Conservation (phyloP, 169 alveolate genomes). For the Amoebophrya sp. region DNA sequence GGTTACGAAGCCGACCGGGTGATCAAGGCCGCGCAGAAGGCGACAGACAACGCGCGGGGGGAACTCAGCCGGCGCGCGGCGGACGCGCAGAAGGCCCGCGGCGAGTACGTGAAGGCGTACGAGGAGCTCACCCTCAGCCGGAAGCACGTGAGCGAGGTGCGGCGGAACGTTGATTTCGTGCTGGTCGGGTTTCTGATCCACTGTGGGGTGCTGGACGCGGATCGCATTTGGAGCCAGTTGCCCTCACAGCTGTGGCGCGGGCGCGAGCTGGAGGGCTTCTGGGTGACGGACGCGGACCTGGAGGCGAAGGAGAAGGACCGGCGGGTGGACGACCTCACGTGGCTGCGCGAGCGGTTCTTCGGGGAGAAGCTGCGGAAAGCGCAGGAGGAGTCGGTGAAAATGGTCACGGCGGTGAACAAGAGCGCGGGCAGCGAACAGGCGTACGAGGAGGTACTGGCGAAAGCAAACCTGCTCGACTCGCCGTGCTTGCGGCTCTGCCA, state of each 20-base stretch:
- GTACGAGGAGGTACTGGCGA: neutral
- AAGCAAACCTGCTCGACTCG: neutral
- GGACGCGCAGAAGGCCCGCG: neutral
- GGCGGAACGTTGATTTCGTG: neutral
- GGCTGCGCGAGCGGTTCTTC: neutral
- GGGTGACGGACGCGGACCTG: neutral
- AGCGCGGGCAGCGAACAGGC: neutral
- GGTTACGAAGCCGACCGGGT: neutral
- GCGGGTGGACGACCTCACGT: neutral
- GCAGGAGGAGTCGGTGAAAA: neutral
- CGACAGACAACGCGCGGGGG: neutral
- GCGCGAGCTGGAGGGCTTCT: neutral
- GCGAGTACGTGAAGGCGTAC: too few relatives aligned
- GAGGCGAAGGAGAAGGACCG: neutral
- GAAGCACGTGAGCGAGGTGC: neutral
- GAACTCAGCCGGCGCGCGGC: neutral
- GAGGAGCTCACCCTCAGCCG: too few relatives aligned
- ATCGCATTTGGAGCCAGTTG: neutral
- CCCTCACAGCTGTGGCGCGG: neutral
- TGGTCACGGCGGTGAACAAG: neutral
- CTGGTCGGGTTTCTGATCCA: neutral
- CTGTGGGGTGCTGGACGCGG: neutral
- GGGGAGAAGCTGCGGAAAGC: too few relatives aligned
- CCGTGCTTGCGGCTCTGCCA: neutral
- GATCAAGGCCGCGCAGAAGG: neutral